Conservation (phyloP, 495 filamentous ascomycete genomes). For the Parathielavia appendiculata region DNA sequence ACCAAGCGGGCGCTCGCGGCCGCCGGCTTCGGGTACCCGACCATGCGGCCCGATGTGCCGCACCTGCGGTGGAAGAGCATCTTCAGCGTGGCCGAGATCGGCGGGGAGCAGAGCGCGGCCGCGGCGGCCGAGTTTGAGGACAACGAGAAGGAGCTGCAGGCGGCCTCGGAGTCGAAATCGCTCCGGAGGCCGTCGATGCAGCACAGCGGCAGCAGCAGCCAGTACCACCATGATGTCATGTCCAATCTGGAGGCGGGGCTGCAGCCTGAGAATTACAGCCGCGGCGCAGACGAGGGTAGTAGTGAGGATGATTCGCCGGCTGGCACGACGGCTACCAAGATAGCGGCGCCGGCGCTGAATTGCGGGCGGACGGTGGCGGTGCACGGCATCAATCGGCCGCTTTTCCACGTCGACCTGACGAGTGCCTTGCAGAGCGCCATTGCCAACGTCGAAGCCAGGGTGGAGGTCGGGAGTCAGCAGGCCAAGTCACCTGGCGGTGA, state of each 20-base stretch:
- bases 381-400: conserved; percentile 78
- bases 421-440: conserved; percentile 87
- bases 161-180: background rate
- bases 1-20: conserved; percentile 90
- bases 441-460: conserved; percentile 59
- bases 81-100: conserved; percentile 89
- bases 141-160: conserved; percentile 52
- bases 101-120: conserved; percentile 63
- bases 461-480: conserved; percentile 20
- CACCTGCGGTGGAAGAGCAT: conserved; percentile 86
- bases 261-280: background rate
- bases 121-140: conserved; percentile 47
- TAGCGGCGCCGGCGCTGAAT: conserved; percentile 8
- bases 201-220: background rate
- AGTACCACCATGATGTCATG: background rate
- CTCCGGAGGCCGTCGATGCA: background rate
- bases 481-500: background rate
- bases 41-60: conserved; percentile 45
- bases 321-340: conserved; percentile 1
- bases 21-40: conserved; percentile 88
- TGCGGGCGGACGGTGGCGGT: conserved; percentile 52
- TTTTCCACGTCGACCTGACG: conserved; percentile 94
- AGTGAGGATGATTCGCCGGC: background rate
- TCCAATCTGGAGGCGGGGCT: conserved; percentile 16
- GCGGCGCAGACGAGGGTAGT: background rate